Conservation (phyloP, 2,329 filamentous ascomycete genomes). For the Decorospora gaudefroyi region DNA sequence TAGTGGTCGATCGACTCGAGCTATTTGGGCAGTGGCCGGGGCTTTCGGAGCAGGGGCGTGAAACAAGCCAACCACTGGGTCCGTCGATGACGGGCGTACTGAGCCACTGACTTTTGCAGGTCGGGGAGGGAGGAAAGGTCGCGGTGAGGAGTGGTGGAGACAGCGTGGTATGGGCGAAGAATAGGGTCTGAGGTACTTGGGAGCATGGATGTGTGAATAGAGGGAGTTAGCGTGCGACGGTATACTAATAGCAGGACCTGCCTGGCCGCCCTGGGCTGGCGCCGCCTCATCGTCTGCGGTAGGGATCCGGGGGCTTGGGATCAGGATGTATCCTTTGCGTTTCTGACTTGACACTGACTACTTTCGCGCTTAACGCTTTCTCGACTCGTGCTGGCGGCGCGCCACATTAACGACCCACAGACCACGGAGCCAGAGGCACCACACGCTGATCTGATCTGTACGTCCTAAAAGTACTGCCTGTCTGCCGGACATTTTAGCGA, state of each 20-base stretch:
- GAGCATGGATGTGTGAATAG: constrained; percentile 40
- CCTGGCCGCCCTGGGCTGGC: constrained; percentile 28
- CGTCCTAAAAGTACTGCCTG: constrained; percentile 34
- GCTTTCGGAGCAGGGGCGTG: constrained; percentile 36
- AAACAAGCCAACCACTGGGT: constrained; percentile 49
- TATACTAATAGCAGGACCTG: constrained; percentile 43
- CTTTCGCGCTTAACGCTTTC: constrained; percentile 37
- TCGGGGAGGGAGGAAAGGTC: constrained; percentile 31
- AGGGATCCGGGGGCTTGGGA: constrained; percentile 45
- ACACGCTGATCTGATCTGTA: constrained; percentile 42
- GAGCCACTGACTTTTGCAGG: constrained; percentile 43
- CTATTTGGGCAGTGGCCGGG: constrained; percentile 46
- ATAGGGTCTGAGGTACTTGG: constrained; percentile 38
- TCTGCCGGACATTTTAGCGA: constrained; percentile 38
- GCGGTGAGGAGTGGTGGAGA: constrained; percentile 37
- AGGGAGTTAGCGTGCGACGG: constrained; percentile 40
- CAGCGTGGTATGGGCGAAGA: constrained; percentile 42
- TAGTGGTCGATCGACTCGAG: constrained; percentile 45
- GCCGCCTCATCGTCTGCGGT: constrained; percentile 40
- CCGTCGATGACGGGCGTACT: constrained; percentile 38
- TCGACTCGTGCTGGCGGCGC: constrained; percentile 44
- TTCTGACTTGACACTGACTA: constrained; percentile 40
- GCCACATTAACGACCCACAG: constrained; percentile 45
- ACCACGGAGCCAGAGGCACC: constrained; percentile 29
- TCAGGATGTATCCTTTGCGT: constrained; percentile 38